Evolutionary conservation across 768 basidiomycete genomes (phyloP).

Genomic region (Candolleomyces eurysporus): DNA sequence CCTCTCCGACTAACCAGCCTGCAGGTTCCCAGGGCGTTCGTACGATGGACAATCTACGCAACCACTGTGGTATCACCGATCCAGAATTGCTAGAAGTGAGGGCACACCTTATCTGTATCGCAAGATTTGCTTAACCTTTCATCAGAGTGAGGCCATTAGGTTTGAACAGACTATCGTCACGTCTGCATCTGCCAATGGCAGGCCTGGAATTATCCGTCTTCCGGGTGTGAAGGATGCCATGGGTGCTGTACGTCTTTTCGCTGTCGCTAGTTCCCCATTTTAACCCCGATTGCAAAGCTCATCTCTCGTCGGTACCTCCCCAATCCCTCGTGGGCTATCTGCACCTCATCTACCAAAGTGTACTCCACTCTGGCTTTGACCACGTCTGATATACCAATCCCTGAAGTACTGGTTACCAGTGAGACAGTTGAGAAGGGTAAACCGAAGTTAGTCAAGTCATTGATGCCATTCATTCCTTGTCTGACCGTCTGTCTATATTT

Average conservation of each 20-base stretch:
- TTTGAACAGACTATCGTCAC: constrained; percentile 79
- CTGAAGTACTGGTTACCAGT: constrained; percentile 74
- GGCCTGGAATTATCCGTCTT: constrained; percentile 63
- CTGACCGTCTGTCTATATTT: neutral
- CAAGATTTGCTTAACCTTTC: constrained; percentile 13
- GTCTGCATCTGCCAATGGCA: constrained; percentile 50
- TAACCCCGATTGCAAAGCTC: neutral
- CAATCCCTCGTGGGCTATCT: constrained; percentile 84
- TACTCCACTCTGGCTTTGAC: constrained; percentile 75
- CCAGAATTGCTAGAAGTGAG: constrained; percentile 65
- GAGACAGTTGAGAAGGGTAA: constrained; percentile 83
- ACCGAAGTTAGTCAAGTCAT: constrained; percentile 38
- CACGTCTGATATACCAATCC: constrained; percentile 62
- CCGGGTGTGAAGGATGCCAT: constrained; percentile 71
- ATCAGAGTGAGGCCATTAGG: constrained; percentile 67
- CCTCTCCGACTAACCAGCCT: neutral
- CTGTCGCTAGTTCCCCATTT: neutral
- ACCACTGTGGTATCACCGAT: constrained; percentile 68
- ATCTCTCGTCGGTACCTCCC: constrained; percentile 43
- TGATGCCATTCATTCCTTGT: neutral
- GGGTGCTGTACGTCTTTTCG: constrained; percentile 39
- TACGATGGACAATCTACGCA: constrained; percentile 75
- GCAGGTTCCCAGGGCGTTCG: constrained; percentile 79
- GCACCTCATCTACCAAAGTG: constrained; percentile 75
- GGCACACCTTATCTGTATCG: neutral